phyloP scores from a whole-genome alignment of 257 asterid genomes.

The Solanum chmielewskii region DNA sequence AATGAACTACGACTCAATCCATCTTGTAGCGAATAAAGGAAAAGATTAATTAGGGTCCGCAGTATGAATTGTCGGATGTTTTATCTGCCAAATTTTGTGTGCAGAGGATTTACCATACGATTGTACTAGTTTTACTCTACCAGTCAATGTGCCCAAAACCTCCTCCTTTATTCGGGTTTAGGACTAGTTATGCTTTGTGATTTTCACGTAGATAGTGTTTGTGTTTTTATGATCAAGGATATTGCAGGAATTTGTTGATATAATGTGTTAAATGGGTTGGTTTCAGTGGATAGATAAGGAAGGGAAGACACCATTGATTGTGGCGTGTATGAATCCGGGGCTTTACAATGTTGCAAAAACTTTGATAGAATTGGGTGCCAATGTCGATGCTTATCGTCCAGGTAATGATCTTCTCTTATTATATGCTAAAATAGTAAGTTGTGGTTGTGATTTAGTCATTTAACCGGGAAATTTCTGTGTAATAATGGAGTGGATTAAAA shows the following conservation, averaged over 20 bases:
- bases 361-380: slow-evolving; percentile 85
- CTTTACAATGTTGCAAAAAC: slow-evolving; percentile 70
- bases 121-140: neutral
- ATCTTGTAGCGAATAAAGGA: too few relatives aligned
- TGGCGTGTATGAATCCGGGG: slow-evolving; percentile 67
- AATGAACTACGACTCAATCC: neutral
- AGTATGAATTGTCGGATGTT: neutral
- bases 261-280: neutral
- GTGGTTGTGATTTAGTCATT: neutral
- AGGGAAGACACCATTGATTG: slow-evolving; percentile 81
- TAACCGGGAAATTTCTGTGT: neutral
- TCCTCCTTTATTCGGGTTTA: neutral
- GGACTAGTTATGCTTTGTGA: neutral
- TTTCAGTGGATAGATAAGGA: slow-evolving; percentile 79
- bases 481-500: neutral
- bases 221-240: neutral
- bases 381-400: slow-evolving; percentile 73
- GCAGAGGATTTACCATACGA: too few relatives aligned
- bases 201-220: neutral
- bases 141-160: neutral
- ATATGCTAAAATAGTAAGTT: neutral
- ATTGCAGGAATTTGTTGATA: neutral
- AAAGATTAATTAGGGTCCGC: neutral
- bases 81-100: neutral
- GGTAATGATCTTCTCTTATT: slow-evolving; percentile 27